A percentile compares a stretch with the other conserved stretches of the same genome.
These are phyloP conservation scores for Ceratobasidium sp. DNA, from an alignment of 1,284 basidiomycete genomes.

Conservation along the genomic window DNA sequence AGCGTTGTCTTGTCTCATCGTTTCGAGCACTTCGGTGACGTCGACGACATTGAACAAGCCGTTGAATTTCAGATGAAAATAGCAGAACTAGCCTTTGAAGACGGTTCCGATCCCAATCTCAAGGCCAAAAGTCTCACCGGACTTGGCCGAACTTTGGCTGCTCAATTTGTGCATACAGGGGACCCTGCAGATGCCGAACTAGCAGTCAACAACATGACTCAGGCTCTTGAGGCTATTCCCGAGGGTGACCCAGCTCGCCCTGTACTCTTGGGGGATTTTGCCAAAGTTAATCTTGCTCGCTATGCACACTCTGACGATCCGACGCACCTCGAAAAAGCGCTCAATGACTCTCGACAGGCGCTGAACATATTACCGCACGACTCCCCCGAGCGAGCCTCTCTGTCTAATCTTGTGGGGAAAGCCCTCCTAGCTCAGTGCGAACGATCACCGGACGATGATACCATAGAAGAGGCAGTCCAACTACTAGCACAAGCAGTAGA, in stretches of 20 bases:
- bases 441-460: background rate
- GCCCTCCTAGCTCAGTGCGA: conserved; percentile 13
- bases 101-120: background rate
- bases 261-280: conserved; percentile 1
- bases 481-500: background rate
- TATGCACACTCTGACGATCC: conserved; percentile 4
- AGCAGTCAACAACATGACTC: background rate
- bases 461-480: conserved; percentile 1
- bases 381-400: conserved; percentile 3
- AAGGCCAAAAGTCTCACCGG: conserved; percentile 11
- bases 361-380: background rate
- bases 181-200: conserved; percentile 7
- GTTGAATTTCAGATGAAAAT: conserved; percentile 10
- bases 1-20: conserved; percentile 4
- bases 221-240: background rate
- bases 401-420: background rate
- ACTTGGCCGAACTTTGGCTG: conserved; percentile 3
- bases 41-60: conserved; percentile 31
- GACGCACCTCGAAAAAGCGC: background rate
- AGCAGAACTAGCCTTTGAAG: background rate
- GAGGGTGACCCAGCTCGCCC: conserved; percentile 2
- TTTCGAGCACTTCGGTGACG: conserved; percentile 26
- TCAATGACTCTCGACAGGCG: conserved; percentile 2
- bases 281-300: conserved; percentile 5
- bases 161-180: conserved; percentile 27